Conservation (phyloP, 495 filamentous ascomycete genomes). For the Extremus antarcticus region DNA sequence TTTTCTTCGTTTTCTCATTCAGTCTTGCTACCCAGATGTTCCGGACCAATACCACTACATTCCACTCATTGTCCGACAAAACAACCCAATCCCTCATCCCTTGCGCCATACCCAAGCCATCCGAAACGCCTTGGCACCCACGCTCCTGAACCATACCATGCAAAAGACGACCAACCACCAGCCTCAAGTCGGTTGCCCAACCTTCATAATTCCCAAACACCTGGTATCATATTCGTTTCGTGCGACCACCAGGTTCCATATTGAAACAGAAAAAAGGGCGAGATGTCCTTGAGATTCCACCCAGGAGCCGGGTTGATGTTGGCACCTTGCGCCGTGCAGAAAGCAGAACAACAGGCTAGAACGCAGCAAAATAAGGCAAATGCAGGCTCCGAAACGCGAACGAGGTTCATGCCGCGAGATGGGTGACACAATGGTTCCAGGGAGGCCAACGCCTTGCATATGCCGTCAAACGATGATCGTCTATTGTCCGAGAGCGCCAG, state of each 20-base stretch:
- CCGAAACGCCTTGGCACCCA: background rate
- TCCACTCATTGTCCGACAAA: background rate
- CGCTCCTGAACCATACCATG: background rate
- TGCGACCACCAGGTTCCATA: background rate
- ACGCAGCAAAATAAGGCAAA: constrained; percentile 12
- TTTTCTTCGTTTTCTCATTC: background rate
- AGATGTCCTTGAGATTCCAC: background rate
- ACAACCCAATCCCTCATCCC: background rate
- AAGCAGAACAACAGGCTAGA: constrained; percentile 2
- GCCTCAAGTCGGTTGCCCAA: background rate
- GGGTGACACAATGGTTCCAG: constrained; percentile 1
- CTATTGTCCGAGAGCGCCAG: constrained; percentile 17
- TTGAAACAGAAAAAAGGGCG: background rate
- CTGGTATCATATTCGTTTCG: background rate
- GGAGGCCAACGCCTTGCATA: background rate
- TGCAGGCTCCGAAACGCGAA: background rate
- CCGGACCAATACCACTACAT: background rate
- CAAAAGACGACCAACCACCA: too few relatives aligned
- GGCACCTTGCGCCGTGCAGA: background rate
- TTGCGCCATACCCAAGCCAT: constrained; percentile 11
- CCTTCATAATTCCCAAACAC: background rate
- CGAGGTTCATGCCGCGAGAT: background rate
- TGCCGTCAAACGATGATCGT: background rate
- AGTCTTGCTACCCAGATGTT: too few relatives aligned
- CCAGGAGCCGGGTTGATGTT: background rate